phyloP scores from a whole-genome alignment of 768 basidiomycete species.

The Daedaleopsis sinensis region DNA sequence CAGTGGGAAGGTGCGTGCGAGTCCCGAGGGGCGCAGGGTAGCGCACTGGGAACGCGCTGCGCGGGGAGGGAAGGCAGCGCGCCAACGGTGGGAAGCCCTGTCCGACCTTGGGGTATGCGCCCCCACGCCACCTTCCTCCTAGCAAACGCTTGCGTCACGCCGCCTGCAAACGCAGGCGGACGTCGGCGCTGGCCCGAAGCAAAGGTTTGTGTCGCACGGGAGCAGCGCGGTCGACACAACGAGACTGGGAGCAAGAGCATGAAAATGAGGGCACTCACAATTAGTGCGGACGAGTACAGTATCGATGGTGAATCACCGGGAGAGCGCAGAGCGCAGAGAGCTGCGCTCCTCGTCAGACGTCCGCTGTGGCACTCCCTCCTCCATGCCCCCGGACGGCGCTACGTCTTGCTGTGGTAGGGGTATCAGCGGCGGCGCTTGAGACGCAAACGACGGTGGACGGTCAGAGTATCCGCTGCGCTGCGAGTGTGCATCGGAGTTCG shows the following conservation, averaged over 20 bases:
- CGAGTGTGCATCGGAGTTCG: constrained; percentile 17
- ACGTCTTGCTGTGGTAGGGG: constrained; percentile 9
- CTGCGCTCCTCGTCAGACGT: constrained; percentile 15
- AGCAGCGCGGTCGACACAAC: background rate
- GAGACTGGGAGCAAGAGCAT: background rate
- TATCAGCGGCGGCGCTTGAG: constrained; percentile 22
- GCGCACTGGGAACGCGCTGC: constrained; percentile 12
- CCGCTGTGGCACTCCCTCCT: constrained; percentile 3
- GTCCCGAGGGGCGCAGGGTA: constrained; percentile 1
- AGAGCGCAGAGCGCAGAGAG: constrained; percentile 15
- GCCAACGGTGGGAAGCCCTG: constrained; percentile 15
- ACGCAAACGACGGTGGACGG: constrained; percentile 23
- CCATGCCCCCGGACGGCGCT: background rate
- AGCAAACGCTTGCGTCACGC: constrained; percentile 8
- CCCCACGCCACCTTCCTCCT: constrained; percentile 11
- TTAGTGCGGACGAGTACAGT: constrained; percentile 19
- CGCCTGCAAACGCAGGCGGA: background rate
- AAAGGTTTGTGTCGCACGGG: constrained; percentile 4
- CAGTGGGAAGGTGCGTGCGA: constrained; percentile 10
- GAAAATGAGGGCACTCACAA: constrained; percentile 13
- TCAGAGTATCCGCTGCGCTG: constrained; percentile 18
- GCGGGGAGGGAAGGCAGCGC: constrained; percentile 5
- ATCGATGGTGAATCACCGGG: constrained; percentile 17
- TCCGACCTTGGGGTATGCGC: constrained; percentile 10
- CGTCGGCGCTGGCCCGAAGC: constrained; percentile 7